Percentiles rank a stretch among this genome's conserved stretches.
Conservation (phyloP, 202 grass and related monocot species). For the Panicum virgatum region DNA sequence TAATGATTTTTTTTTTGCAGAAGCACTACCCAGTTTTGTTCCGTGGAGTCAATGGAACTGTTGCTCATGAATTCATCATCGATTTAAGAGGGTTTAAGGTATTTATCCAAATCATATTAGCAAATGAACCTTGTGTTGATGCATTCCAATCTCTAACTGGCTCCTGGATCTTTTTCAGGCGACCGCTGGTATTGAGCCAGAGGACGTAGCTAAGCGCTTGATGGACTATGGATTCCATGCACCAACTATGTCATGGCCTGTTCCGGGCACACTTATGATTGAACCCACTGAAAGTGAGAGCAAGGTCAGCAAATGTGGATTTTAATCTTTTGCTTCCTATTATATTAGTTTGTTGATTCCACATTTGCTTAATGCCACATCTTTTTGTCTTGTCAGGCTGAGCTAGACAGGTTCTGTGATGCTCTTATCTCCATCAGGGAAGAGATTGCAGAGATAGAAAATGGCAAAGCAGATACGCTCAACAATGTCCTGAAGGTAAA, state of each 20-base stretch:
- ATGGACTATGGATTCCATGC: constrained; percentile 98
- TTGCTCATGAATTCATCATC: constrained; percentile 95
- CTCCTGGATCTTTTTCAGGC: constrained; percentile 48
- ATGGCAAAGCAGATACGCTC: constrained; percentile 73
- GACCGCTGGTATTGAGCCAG: constrained; percentile 87
- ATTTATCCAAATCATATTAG: background rate
- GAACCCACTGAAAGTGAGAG: constrained; percentile 99
- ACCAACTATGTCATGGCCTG: constrained; percentile 99
- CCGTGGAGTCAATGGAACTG: constrained; percentile 97
- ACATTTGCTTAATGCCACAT: constrained; percentile 27
- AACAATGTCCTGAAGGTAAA: constrained; percentile 99
- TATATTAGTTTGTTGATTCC: background rate
- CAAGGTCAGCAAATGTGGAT: constrained; percentile 58
- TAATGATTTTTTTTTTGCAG: constrained; percentile 51
- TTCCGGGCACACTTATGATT: constrained; percentile 99
- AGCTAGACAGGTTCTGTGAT: constrained; percentile 98
- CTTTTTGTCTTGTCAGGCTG: constrained; percentile 61
- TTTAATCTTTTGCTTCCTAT: constrained; percentile 20
- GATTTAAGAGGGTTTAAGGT: constrained; percentile 99
- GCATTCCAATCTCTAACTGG: constrained; percentile 19
- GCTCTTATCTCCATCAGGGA: constrained; percentile 96
- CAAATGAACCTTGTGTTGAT: background rate
- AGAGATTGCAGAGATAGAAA: constrained; percentile 89
- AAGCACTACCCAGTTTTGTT: constrained; percentile 98
- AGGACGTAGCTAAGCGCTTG: constrained; percentile 95